phyloP scores from a whole-genome alignment of 305 asterid genomes.

The Caryopteris hybrid region DNA sequence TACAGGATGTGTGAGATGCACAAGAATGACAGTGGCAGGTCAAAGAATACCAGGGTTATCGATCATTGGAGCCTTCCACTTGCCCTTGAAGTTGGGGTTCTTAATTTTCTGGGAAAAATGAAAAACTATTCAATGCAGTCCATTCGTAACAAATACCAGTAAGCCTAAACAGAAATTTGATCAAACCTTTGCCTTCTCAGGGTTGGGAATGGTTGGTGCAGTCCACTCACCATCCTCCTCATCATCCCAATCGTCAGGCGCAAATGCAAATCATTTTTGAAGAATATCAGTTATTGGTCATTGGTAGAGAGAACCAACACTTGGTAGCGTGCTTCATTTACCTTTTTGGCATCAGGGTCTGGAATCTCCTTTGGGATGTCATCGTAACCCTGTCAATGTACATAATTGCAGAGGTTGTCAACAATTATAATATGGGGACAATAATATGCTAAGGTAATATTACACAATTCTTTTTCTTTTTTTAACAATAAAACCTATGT shows the following conservation, averaged over 20 bases:
- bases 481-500: too few relatives aligned
- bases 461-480: too few relatives aligned
- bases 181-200: conserved; percentile 86
- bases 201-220: conserved; percentile 90
- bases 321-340: conserved; percentile 10
- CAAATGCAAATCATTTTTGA: conserved; percentile 9
- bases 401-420: not conserved
- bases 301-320: not conserved
- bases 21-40: conserved; percentile 1
- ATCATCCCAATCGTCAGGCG: conserved; percentile 99
- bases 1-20: not conserved
- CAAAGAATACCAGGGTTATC: conserved; percentile 76
- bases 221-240: conserved; percentile 99
- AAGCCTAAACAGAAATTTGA: not conserved
- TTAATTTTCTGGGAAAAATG: conserved; percentile 66
- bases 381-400: conserved; percentile 70
- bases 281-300: not conserved
- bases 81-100: conserved; percentile 96
- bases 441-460: too few relatives aligned
- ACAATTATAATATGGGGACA: too few relatives aligned
- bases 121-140: not conserved
- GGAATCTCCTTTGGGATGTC: conserved; percentile 88
- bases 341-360: conserved; percentile 95
- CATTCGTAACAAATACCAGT: not conserved
- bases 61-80: conserved; percentile 96